Conservation (phyloP, 306 rosid genomes). For the Casuarina cunninghamiana region DNA sequence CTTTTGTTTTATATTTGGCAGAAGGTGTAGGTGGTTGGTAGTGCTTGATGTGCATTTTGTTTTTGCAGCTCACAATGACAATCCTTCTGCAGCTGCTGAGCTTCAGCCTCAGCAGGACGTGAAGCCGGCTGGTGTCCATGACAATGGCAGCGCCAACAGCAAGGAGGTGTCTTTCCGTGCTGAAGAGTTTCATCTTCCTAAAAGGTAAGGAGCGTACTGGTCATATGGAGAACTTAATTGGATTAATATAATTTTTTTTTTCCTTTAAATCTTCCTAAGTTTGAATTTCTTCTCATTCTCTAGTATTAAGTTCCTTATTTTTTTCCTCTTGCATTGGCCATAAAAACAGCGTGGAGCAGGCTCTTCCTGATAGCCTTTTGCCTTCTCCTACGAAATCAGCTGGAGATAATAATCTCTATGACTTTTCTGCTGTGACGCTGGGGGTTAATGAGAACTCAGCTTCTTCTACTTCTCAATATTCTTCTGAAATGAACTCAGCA, state of each 20-base stretch:
- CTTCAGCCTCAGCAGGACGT: slow-evolving; percentile 48
- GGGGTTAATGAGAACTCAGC: slow-evolving; percentile 36
- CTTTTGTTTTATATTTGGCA: not conserved
- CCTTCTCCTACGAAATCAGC: slow-evolving; percentile 80
- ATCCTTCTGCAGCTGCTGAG: slow-evolving; percentile 32
- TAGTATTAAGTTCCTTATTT: slow-evolving; percentile 18
- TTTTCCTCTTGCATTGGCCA: slow-evolving; percentile 10
- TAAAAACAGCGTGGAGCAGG: slow-evolving; percentile 64
- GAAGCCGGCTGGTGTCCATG: slow-evolving; percentile 28
- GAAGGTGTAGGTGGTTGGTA: slow-evolving; percentile 6
- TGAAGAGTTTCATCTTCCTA: slow-evolving; percentile 38
- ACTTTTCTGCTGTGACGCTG: slow-evolving; percentile 35
- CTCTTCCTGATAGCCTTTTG: slow-evolving; percentile 81
- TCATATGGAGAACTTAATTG: slow-evolving; percentile 6
- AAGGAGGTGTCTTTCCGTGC: slow-evolving; percentile 36
- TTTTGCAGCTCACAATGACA: slow-evolving; percentile 48
- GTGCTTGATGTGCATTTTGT: slow-evolving; percentile 16
- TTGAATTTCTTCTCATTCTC: slow-evolving; percentile 10
- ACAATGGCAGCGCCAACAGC: slow-evolving; percentile 27
- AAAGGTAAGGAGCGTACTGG: slow-evolving; percentile 42
- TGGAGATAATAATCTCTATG: slow-evolving; percentile 35
- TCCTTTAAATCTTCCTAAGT: not conserved
- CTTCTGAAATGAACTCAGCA: slow-evolving; percentile 34
- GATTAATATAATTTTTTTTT: not conserved
- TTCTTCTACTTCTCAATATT: slow-evolving; percentile 28